Base-by-base conservation (phyloP, 2,329 filamentous ascomycete genomes). In the Colletotrichum sp. region DNA sequence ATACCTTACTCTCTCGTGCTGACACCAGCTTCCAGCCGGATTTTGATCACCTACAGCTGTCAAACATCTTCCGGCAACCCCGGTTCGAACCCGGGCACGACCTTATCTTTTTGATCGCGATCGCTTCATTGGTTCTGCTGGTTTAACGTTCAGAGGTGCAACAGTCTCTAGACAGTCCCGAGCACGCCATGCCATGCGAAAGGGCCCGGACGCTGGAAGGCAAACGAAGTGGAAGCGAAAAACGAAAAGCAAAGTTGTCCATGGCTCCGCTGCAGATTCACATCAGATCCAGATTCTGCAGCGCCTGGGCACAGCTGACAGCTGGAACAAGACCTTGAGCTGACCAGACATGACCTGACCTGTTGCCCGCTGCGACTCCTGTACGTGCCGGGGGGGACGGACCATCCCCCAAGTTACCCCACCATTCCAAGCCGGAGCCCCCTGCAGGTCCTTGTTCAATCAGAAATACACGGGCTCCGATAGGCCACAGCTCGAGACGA, bases 401-500 rank as follows among this genome's bases (percentile, higher is more conserved):
- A 43, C 38, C 38, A 56, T 28, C 52, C 61, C 13, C 32, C 61
- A 36, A 63, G 32, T 21, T 26, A 69, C 38, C 65, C 64, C 56
- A 73, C 71, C 38, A 61, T 63, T 69, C 64, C 36, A 30, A 63
- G 56, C 34, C 21, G 30, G 28, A 24, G 9, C 59, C 71, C 59
- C 32, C 43, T 71, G 67, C 48, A 38, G 61, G 30, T n/a, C 16
- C 21, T 38, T 43, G 52, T 26, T 71, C 52, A 59, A 74, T 74
- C 68, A 66, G 72, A 74, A 72, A 72, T 72, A 62, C 69, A 62
- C 69, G 14, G 38, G 32, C 69, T 72, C 72, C 62, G 62, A 74
- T 74, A 72, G 72, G 72, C 28, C 69, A 18, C 55, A 72, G 72
- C 72, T 74, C 69, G 68, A 72, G 72, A 72, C 69, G 65, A 73